Base-by-base conservation (phyloP, 768 basidiomycete species). In the Lactifluus hygrophoroides region DNA sequence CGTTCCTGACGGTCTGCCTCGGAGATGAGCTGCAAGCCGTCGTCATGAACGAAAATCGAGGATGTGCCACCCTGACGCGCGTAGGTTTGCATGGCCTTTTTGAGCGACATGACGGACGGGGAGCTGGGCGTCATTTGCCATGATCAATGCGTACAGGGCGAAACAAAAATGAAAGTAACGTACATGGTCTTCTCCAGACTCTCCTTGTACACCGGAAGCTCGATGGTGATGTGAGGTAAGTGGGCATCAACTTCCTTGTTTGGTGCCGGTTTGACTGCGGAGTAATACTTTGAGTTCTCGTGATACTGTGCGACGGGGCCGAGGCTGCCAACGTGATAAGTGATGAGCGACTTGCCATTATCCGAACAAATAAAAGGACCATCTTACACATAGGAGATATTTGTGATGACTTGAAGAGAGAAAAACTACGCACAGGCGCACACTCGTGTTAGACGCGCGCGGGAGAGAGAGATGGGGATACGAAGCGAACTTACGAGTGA, bases 121-220 rank as follows among this genome's bases (percentile, higher is more conserved):
- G 82, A 67, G 60, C 88, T 90, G 67, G n/a, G n/a, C 5, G 54
- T 61, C 5, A 28, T 52, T n/a, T 53, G 42, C 43, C 27, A 49
- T 60, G 32, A 40, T 49, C 37, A 19, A 34, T 5, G 9, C 28
- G 34, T 21, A 53, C 0, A 27, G 7, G 2, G 5, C 3, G 16
- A 28, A 47, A 5, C 43, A 30, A 27, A 32, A 13, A 66, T 64
- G 65, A 65, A 27, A 19, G 53, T 25, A 9, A 75, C 86, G 70
- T 69, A 90, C 88, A 91, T 91, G 0, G 87, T 89, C 66, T 87
- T 80, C 51, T 88, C 84, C 51, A 91, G 70, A 64, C 83, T 86
- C 68, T 91, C 89, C 67, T 91, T 94, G 72, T 94, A 94, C 4
- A 93, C 91, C 0, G 91, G 91, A 73, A 94, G 77, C 70, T 93